Evolutionary conservation across 2,329 filamentous ascomycete species (phyloP).

Genomic region (Fusarium piperis): DNA sequence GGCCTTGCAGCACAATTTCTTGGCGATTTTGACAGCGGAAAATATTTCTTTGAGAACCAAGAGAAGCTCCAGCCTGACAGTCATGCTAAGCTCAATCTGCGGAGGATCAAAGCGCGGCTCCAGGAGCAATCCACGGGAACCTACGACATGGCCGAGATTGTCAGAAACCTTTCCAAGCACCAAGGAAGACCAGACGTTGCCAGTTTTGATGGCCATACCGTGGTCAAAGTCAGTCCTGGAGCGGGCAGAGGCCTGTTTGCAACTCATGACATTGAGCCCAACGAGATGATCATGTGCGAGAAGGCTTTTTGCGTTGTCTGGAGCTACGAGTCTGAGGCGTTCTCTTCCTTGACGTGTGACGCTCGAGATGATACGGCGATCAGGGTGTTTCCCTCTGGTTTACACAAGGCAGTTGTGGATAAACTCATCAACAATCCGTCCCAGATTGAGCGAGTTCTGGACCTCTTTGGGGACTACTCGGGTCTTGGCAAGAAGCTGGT

Average conservation of each 20-base stretch:
- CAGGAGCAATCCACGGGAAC: slow-evolving; percentile 34
- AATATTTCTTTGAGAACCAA: slow-evolving; percentile 37
- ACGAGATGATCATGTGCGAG: slow-evolving; percentile 48
- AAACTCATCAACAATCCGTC: slow-evolving; percentile 44
- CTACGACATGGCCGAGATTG: slow-evolving; percentile 39
- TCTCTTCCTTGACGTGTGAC: slow-evolving; percentile 47
- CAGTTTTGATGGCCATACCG: slow-evolving; percentile 40
- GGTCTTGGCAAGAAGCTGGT: slow-evolving; percentile 33
- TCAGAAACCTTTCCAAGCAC: slow-evolving; percentile 31
- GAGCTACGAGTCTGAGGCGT: slow-evolving; percentile 43
- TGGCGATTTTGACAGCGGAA: slow-evolving; percentile 38
- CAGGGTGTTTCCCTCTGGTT: slow-evolving; percentile 43
- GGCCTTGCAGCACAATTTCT: slow-evolving; percentile 45
- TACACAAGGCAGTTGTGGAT: slow-evolving; percentile 43
- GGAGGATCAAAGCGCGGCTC: slow-evolving; percentile 33
- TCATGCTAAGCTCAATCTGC: slow-evolving; percentile 30
- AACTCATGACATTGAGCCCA: slow-evolving; percentile 41
- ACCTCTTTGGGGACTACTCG: slow-evolving; percentile 41
- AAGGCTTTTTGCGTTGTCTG: slow-evolving; percentile 47
- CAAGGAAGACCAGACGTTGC: slow-evolving; percentile 46
- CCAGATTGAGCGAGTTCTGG: slow-evolving; percentile 29
- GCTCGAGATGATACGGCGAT: slow-evolving; percentile 40
- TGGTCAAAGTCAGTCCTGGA: slow-evolving; percentile 39
- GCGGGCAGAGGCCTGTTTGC: slow-evolving; percentile 52
- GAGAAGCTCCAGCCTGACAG: slow-evolving; percentile 37